Evolutionary conservation across 495 filamentous ascomycete genomes (phyloP).

Genomic region (Glarea lozoyensis): DNA sequence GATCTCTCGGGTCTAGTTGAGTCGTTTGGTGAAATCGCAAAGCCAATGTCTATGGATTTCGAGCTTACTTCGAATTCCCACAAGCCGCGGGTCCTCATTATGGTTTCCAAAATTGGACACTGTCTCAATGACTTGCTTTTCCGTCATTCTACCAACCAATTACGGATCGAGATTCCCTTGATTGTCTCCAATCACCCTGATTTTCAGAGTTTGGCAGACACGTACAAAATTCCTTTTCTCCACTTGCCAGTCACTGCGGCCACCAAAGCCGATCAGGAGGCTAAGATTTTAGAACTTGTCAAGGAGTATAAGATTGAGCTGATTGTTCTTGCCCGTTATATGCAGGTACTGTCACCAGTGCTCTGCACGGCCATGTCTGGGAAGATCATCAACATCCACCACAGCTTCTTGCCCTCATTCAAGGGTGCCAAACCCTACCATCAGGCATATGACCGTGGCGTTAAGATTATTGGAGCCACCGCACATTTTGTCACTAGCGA

Average conservation of each 20-base stretch:
- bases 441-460: constrained; percentile 66
- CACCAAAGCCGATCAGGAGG: constrained; percentile 61
- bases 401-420: constrained; percentile 69
- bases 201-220: constrained; percentile 54
- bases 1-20: constrained; percentile 33
- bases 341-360: constrained; percentile 69
- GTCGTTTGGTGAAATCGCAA: constrained; percentile 43
- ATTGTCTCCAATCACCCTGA: constrained; percentile 69
- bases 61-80: constrained; percentile 49
- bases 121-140: constrained; percentile 75
- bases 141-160: constrained; percentile 51
- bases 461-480: constrained; percentile 73
- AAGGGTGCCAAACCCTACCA: constrained; percentile 78
- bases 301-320: constrained; percentile 56
- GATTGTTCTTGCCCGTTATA: constrained; percentile 70
- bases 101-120: constrained; percentile 76
- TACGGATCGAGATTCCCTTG: constrained; percentile 59
- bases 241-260: constrained; percentile 64
- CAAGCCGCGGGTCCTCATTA: constrained; percentile 65
- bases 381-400: constrained; percentile 76
- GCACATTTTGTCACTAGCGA: constrained; percentile 72
- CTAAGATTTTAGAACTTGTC: constrained; percentile 54
- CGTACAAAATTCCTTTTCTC: constrained; percentile 62
- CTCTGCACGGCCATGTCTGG: constrained; percentile 64
- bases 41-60: constrained; percentile 51